Conservation (phyloP, 306 rosid genomes). For the Sphenostylis stenocarpa region DNA sequence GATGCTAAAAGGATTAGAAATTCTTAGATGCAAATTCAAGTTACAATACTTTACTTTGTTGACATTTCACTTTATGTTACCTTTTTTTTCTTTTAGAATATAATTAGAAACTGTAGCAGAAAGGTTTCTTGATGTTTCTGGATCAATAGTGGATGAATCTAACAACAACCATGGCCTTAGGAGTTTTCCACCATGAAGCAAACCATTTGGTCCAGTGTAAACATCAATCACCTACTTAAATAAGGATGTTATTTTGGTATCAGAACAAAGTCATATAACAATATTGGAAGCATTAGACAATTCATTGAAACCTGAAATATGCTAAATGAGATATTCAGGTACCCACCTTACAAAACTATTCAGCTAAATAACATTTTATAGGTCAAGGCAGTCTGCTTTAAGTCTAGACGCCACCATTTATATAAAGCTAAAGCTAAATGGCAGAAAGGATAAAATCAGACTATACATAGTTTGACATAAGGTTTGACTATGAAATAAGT, state of each 20-base stretch:
- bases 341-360: constrained; percentile 12
- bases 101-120: constrained; percentile 60
- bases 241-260: constrained; percentile 37
- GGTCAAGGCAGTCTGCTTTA: neutral
- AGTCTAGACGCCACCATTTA: constrained; percentile 1
- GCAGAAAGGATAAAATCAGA: neutral
- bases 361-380: neutral
- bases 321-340: constrained; percentile 2
- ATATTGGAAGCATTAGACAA: constrained; percentile 10
- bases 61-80: constrained; percentile 41
- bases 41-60: constrained; percentile 21
- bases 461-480: neutral
- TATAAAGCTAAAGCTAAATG: constrained; percentile 2
- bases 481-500: neutral
- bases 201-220: constrained; percentile 84
- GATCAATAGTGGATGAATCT: constrained; percentile 95
- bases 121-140: constrained; percentile 82
- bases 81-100: constrained; percentile 65
- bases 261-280: constrained; percentile 31
- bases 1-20: constrained; percentile 17
- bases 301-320: constrained; percentile 8
- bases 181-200: constrained; percentile 67
- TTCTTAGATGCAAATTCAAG: constrained; percentile 3
- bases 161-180: constrained; percentile 80
- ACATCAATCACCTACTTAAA: constrained; percentile 78